Evolutionary conservation across 176 grass and related monocot species (phyloP).

Genomic region (Rhynchospora tenuis): DNA sequence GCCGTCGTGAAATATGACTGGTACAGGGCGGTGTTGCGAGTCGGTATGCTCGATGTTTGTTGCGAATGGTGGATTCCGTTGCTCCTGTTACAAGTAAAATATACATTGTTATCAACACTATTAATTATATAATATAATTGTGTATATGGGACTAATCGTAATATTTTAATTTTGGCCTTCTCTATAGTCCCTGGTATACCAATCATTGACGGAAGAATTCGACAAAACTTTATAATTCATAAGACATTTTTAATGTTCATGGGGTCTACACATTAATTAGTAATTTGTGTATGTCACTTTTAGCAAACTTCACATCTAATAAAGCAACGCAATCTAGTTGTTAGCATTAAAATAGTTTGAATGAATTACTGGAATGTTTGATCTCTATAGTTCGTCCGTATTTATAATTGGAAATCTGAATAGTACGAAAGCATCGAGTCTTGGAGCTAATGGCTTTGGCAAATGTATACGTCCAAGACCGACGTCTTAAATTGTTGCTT

Average conservation of each 20-base stretch:
- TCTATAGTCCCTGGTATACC: not conserved
- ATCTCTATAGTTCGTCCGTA: no score
- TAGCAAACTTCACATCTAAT: no score
- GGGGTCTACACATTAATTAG: no score
- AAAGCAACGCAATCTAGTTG: no score
- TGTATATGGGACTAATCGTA: not conserved
- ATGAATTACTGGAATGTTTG: no score
- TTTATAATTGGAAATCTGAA: no score
- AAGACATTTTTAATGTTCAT: no score
- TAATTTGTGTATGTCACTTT: no score
- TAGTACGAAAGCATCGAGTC: no score
- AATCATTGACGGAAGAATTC: not conserved
- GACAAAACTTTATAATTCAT: not conserved
- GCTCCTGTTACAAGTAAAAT: conserved; percentile 40
- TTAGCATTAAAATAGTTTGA: no score
- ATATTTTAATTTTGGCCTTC: not conserved
- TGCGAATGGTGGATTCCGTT: conserved; percentile 38
- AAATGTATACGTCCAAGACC: no score
- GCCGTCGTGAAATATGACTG: conserved; percentile 92
- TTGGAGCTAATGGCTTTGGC: no score
- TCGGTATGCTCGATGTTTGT: not conserved
- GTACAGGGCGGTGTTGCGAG: conserved; percentile 24
- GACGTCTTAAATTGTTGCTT: not conserved
- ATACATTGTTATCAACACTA: not conserved
- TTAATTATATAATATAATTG: not conserved